Evolutionary conservation across 228 moss, liverwort and hornwort species (phyloP).

Genomic region (Sphagnum magellanicum): DNA sequence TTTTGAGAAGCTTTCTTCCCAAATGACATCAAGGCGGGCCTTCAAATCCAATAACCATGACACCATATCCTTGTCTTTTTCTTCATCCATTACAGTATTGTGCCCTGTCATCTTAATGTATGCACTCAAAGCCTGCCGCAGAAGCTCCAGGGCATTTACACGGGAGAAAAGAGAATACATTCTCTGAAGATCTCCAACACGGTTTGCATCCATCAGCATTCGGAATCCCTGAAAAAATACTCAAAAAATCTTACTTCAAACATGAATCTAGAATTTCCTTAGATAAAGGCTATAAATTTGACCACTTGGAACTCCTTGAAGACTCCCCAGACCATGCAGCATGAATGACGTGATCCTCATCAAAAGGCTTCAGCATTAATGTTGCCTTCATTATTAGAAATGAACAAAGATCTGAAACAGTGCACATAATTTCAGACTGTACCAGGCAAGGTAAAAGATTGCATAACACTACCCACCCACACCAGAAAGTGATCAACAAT

Average conservation of each 20-base stretch:
- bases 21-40: conserved; percentile 86
- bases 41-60: conserved; percentile 90
- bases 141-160: conserved; percentile 66
- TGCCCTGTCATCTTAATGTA: conserved; percentile 91
- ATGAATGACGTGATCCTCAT: too few species aligned
- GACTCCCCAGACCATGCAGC: too few species aligned
- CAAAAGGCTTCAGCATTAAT: too few species aligned
- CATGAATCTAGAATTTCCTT: too few species aligned
- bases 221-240: conserved; percentile 62
- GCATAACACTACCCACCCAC: too few species aligned
- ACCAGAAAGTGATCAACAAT: too few species aligned
- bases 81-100: conserved; percentile 95
- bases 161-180: conserved; percentile 86
- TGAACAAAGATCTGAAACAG: too few species aligned
- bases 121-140: conserved; percentile 69
- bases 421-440: too few species aligned
- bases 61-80: conserved; percentile 99
- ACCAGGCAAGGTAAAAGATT: too few species aligned
- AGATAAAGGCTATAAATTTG: too few species aligned
- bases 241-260: neutral
- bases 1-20: conserved; percentile 93
- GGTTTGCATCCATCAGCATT: conserved; percentile 97
- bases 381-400: too few species aligned
- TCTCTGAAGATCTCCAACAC: conserved; percentile 80
- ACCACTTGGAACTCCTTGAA: too few species aligned